A percentile compares a stretch with the other conserved stretches of the same genome.
Conservation (phyloP, 225 moss, liverwort and hornwort species). For the Bryoerythrophyllum caledonicum region DNA sequence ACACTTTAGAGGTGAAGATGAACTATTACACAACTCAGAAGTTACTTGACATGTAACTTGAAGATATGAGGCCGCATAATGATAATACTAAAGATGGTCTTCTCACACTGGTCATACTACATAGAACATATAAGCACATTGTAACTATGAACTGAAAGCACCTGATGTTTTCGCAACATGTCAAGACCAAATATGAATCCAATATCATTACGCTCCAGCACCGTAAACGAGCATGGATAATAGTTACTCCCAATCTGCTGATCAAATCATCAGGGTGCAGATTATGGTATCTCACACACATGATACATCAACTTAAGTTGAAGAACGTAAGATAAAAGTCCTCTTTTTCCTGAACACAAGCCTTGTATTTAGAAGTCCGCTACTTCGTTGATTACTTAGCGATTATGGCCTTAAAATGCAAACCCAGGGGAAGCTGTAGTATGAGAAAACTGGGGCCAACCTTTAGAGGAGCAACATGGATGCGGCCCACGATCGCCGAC, state of each 20-base stretch:
- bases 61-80: too few species aligned
- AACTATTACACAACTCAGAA: neutral
- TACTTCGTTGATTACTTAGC: neutral
- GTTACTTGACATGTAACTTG: neutral
- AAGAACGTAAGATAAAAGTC: neutral
- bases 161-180: slow-evolving; percentile 80
- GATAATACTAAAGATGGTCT: neutral
- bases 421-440: neutral
- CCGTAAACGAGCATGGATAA: slow-evolving; percentile 81
- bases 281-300: neutral
- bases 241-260: slow-evolving; percentile 77
- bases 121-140: neutral
- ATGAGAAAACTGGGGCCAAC: neutral
- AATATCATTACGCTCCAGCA: slow-evolving; percentile 73
- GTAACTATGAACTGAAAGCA: neutral
- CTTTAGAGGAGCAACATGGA: slow-evolving; percentile 76
- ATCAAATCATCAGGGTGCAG: neutral
- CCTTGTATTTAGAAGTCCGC: neutral
- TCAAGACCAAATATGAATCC: slow-evolving; percentile 86
- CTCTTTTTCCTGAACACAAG: neutral
- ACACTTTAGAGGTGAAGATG: neutral
- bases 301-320: neutral
- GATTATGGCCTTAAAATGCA: neutral
- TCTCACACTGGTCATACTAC: neutral
- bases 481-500: slow-evolving; percentile 69